Percentiles rank a stretch among this genome's conserved stretches.
phyloP scores from a whole-genome alignment of 75 land plant genomes.

The Adiantum capillusveneris region DNA sequence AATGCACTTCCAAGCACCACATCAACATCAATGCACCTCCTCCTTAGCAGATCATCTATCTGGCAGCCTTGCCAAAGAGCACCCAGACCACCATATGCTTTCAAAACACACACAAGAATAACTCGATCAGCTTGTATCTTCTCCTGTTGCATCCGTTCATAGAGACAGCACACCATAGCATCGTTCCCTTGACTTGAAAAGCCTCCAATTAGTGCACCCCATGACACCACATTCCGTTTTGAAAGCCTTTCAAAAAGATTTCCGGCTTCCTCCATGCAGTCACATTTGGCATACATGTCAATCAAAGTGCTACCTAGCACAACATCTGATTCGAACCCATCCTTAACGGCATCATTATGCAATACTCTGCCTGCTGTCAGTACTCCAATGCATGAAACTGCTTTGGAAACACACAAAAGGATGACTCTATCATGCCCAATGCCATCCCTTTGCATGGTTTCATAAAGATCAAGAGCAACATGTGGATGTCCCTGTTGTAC shows the following conservation, averaged over 20 bases:
- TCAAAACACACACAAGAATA: conserved; percentile 2
- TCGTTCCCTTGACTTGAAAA: conserved; percentile 20
- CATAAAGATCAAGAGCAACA: not conserved
- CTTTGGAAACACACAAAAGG: not conserved
- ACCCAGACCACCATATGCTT: not conserved
- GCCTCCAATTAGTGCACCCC: conserved; percentile 1
- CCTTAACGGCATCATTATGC: not conserved
- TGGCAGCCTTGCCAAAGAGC: not conserved
- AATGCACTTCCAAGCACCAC: too few species aligned
- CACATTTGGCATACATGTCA: conserved; percentile 1
- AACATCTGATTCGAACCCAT: not conserved
- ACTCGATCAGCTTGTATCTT: conserved; percentile 6
- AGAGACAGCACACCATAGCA: conserved; percentile 31
- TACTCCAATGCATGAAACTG: not conserved
- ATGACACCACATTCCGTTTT: conserved; percentile 1
- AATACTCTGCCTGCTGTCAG: not conserved
- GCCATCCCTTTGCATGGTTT: not conserved
- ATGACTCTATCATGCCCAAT: not conserved
- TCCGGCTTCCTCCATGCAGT: not conserved
- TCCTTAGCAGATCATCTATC: too few species aligned
- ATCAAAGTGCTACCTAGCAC: not conserved
- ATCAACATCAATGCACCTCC: too few species aligned
- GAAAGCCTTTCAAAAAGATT: not conserved
- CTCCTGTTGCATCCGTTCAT: conserved; percentile 29
- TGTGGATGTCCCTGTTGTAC: not conserved